These are phyloP conservation scores for Ustilago hordei DNA, from an alignment of 1,284 basidiomycete species.

Conservation along the genomic window DNA sequence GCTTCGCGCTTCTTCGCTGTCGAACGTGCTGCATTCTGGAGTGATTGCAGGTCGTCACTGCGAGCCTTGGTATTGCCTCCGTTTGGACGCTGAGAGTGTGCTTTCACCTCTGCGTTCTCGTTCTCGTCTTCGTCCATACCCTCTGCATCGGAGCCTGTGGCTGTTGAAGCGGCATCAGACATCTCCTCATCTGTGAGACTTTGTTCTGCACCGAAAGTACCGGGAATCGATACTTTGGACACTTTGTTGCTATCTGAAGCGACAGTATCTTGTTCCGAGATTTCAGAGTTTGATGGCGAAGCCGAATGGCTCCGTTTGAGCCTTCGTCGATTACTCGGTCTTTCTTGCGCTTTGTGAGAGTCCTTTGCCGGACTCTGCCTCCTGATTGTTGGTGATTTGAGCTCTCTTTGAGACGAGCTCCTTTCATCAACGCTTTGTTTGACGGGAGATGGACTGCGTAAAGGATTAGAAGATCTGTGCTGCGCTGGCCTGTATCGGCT, in stretches of 20 bases:
- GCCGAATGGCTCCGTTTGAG: slow-evolving; percentile 19
- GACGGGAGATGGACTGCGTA: slow-evolving; percentile 17
- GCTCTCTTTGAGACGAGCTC: slow-evolving; percentile 12
- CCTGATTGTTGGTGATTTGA: not conserved
- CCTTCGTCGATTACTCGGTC: slow-evolving; percentile 11
- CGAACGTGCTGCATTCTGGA: slow-evolving; percentile 14
- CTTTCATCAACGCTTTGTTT: slow-evolving; percentile 10
- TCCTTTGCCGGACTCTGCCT: not conserved
- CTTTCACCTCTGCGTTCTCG: slow-evolving; percentile 1
- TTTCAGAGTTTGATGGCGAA: slow-evolving; percentile 22
- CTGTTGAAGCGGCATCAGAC: slow-evolving; percentile 20
- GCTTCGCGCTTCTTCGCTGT: slow-evolving; percentile 50
- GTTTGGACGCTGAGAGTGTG: not conserved
- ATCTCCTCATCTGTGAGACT: slow-evolving; percentile 23
- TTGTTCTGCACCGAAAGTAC: slow-evolving; percentile 16
- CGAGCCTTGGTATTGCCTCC: not conserved
- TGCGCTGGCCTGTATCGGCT: slow-evolving; percentile 3
- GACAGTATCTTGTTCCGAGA: not conserved
- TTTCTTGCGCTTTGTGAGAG: not conserved
- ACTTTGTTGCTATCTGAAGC: slow-evolving; percentile 7
- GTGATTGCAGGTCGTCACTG: not conserved
- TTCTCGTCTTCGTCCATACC: slow-evolving; percentile 34
- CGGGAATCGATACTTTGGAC: slow-evolving; percentile 18
- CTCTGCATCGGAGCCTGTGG: not conserved
- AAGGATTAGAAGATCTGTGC: not conserved